Evolutionary conservation across 768 basidiomycete genomes (phyloP).

Genomic region (Termitomyces sp.): DNA sequence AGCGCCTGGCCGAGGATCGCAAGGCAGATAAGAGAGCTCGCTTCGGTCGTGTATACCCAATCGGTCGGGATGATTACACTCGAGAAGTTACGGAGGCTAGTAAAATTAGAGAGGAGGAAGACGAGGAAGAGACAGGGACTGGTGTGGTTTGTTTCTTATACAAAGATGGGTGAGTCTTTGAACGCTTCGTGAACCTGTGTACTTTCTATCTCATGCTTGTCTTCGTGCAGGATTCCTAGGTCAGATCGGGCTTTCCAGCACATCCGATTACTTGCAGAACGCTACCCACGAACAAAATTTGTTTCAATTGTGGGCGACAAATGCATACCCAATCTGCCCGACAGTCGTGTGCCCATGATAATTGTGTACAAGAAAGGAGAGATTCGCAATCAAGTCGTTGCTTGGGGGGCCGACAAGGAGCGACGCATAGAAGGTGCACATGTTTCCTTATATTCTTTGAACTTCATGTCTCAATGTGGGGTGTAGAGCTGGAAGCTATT

Average conservation of each 20-base stretch:
- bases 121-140: conserved; percentile 70
- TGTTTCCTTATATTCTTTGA: not conserved
- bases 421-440: conserved; percentile 69
- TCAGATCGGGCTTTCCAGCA: conserved; percentile 76
- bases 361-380: conserved; percentile 93
- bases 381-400: conserved; percentile 78
- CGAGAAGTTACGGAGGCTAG: conserved; percentile 95
- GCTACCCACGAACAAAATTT: conserved; percentile 91
- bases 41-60: conserved; percentile 86
- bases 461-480: conserved; percentile 6
- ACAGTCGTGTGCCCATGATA: conserved; percentile 85
- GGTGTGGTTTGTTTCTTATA: conserved; percentile 94
- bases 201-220: not conserved
- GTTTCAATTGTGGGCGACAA: conserved; percentile 93
- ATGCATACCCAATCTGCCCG: conserved; percentile 95
- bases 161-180: conserved; percentile 81
- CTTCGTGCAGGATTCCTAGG: conserved; percentile 58
- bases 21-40: conserved; percentile 54
- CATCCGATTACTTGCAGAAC: conserved; percentile 67
- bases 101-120: conserved; percentile 59
- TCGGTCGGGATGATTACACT: conserved; percentile 91
- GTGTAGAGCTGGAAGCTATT: conserved; percentile 66
- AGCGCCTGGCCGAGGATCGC: conserved; percentile 62
- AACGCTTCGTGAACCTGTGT: not conserved
- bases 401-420: conserved; percentile 81